Evolutionary conservation across 306 rosid genomes (phyloP).

Genomic region (Inga laurina): DNA sequence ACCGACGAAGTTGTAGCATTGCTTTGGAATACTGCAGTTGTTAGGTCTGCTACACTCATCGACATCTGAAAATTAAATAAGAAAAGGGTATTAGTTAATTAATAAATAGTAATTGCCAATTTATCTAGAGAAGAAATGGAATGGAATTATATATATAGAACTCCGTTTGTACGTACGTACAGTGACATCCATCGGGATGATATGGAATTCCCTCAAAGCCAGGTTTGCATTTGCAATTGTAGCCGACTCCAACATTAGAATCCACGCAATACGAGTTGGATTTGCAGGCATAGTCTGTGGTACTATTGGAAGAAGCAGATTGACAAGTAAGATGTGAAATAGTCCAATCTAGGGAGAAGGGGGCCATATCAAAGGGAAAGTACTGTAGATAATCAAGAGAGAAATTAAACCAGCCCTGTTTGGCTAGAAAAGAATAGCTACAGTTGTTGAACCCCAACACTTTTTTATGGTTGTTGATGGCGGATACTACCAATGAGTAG

Average conservation of each 20-base stretch:
- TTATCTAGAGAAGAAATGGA: neutral
- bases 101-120: neutral
- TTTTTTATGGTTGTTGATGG: neutral
- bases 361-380: neutral
- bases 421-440: slow-evolving; percentile 37
- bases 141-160: neutral
- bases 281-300: slow-evolving; percentile 9
- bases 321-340: slow-evolving; percentile 26
- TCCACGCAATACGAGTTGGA: neutral
- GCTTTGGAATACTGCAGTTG: neutral
- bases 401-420: slow-evolving; percentile 36
- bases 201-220: slow-evolving; percentile 47
- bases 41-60: slow-evolving; percentile 10
- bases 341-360: slow-evolving; percentile 40
- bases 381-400: neutral
- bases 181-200: slow-evolving; percentile 36
- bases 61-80: neutral
- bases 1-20: neutral
- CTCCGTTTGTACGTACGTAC: neutral
- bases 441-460: slow-evolving; percentile 29
- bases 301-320: neutral
- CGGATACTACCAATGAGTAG: accelerated
- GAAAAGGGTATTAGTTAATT: neutral
- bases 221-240: slow-evolving; percentile 31
- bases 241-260: neutral